Percentiles rank a stretch among this genome's conserved stretches.
phyloP scores from a whole-genome alignment of 164 flowering plant genomes.

The Tinospora cordifolia region DNA sequence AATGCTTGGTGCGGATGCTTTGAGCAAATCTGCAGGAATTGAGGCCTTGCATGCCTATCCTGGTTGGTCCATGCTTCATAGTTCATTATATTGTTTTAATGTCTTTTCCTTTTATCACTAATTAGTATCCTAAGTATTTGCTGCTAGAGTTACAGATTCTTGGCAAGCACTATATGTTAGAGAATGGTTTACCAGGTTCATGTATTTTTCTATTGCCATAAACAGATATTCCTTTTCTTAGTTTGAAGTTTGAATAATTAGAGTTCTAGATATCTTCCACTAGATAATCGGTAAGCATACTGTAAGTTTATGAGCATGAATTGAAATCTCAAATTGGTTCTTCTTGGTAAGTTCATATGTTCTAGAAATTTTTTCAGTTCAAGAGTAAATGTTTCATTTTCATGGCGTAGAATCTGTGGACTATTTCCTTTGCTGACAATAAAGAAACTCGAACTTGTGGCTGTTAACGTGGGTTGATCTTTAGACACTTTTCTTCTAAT shows the following conservation, averaged over 20 bases:
- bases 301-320: background rate
- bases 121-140: background rate
- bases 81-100: background rate
- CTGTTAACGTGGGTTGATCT: conserved; percentile 20
- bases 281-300: background rate
- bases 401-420: background rate
- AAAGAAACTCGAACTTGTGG: background rate
- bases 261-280: background rate
- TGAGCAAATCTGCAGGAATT: conserved; percentile 69
- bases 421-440: background rate
- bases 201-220: background rate
- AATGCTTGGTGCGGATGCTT: conserved; percentile 95
- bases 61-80: conserved; percentile 35
- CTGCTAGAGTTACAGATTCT: background rate
- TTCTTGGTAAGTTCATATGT: background rate
- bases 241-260: background rate
- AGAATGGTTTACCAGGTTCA: background rate
- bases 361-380: background rate
- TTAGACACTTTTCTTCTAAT: conserved; percentile 39
- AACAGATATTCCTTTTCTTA: background rate
- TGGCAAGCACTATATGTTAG: background rate
- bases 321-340: background rate
- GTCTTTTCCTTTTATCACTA: background rate
- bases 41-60: conserved; percentile 86
- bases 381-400: background rate